Conservation (phyloP, 1,284 basidiomycete species). For the Moniliophthora roreri region DNA sequence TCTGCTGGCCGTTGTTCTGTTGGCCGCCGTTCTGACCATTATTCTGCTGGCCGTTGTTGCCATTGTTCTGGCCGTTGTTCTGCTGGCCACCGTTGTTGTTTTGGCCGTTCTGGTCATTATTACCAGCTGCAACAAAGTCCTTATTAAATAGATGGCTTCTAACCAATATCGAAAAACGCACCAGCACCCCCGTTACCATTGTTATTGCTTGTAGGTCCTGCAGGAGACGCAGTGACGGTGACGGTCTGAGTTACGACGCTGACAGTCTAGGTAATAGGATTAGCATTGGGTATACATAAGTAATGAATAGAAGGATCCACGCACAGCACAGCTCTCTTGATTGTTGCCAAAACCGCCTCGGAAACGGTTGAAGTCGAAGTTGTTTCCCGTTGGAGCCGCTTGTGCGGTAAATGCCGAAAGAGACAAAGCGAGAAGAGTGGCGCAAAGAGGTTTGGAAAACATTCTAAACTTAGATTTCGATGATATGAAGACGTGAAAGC, state of each 20-base stretch:
- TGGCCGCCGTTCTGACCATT: neutral
- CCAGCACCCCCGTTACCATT: slow-evolving; percentile 5
- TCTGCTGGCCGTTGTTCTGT: slow-evolving; percentile 2
- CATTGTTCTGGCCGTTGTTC: neutral
- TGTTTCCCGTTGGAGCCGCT: slow-evolving; percentile 20
- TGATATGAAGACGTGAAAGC: slow-evolving; percentile 18
- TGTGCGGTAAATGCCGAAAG: slow-evolving; percentile 29
- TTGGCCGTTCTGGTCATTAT: neutral
- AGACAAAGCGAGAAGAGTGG: slow-evolving; percentile 29
- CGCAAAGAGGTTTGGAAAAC: slow-evolving; percentile 29
- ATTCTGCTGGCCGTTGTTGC: neutral
- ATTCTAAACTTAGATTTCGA: slow-evolving; percentile 22
- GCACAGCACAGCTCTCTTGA: slow-evolving; percentile 16
- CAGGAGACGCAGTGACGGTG: slow-evolving; percentile 29
- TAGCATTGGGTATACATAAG: neutral
- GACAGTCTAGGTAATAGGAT: slow-evolving; percentile 1
- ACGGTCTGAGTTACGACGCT: slow-evolving; percentile 12
- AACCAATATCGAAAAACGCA: neutral
- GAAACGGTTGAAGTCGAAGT: slow-evolving; percentile 19
- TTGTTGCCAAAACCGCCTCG: slow-evolving; percentile 11
- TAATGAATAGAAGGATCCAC: slow-evolving; percentile 6
- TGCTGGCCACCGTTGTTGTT: neutral
- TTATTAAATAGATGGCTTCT: neutral
- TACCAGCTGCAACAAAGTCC: neutral
- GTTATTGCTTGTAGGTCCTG: slow-evolving; percentile 20